Evolutionary conservation across 495 filamentous ascomycete genomes (phyloP).

Genomic region (Pyrenula massariospora): DNA sequence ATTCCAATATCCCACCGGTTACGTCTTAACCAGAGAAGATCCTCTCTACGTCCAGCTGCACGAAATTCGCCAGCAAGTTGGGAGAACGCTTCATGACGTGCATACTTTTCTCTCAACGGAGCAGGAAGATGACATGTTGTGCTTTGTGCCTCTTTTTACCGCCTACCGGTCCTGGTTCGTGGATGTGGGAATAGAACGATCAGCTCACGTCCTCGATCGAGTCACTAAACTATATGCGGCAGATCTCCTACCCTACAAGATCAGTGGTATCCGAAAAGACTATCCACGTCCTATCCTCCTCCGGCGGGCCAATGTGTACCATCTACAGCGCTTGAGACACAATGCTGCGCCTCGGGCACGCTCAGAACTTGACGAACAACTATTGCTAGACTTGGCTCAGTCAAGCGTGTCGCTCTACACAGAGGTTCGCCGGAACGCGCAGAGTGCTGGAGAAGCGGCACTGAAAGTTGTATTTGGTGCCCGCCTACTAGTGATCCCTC

Average conservation of each 20-base stretch:
- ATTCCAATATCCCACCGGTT: slow-evolving; percentile 78
- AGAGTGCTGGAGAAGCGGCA: slow-evolving; percentile 83
- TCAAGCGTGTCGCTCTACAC: slow-evolving; percentile 92
- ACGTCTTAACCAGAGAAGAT: slow-evolving; percentile 55
- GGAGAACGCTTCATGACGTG: slow-evolving; percentile 68
- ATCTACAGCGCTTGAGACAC: slow-evolving; percentile 83
- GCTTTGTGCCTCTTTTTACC: slow-evolving; percentile 84
- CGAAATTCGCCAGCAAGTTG: slow-evolving; percentile 62
- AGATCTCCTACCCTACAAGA: slow-evolving; percentile 85
- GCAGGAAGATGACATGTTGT: slow-evolving; percentile 91
- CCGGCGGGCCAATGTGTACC: slow-evolving; percentile 85
- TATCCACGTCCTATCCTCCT: slow-evolving; percentile 86
- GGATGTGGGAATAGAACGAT: slow-evolving; percentile 91
- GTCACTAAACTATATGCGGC: slow-evolving; percentile 69
- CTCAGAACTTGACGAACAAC: slow-evolving; percentile 68
- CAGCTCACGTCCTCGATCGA: slow-evolving; percentile 84
- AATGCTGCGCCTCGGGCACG: slow-evolving; percentile 79
- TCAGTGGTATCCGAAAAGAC: slow-evolving; percentile 80
- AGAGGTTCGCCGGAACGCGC: slow-evolving; percentile 86
- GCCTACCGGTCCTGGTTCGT: slow-evolving; percentile 95
- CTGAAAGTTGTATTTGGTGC: slow-evolving; percentile 85
- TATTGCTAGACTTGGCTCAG: slow-evolving; percentile 80
- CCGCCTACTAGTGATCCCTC: slow-evolving; percentile 76
- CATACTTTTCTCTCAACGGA: slow-evolving; percentile 73
- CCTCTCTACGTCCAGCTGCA: slow-evolving; percentile 65